Percentiles rank a stretch among this genome's conserved stretches.
Evolutionary conservation across 805 yeast species (phyloP).

Genomic region (Candida andamanensis): DNA sequence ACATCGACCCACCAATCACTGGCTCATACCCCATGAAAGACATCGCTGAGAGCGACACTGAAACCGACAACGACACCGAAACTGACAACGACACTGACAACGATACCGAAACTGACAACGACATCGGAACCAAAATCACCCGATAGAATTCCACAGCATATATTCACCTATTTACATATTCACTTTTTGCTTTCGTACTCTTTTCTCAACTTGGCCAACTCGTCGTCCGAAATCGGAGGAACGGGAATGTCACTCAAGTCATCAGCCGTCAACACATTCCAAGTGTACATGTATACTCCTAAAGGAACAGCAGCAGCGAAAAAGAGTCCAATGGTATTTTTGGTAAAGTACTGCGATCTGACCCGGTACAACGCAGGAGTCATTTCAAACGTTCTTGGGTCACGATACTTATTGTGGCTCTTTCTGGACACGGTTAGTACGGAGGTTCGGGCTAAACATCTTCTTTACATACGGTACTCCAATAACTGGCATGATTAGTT

Average conservation of each 20-base stretch:
- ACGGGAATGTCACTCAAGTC: slow-evolving; percentile 90
- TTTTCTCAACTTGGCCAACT: slow-evolving; percentile 62
- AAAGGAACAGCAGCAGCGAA: slow-evolving; percentile 59
- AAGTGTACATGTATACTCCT: slow-evolving; percentile 63
- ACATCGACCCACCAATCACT: background rate
- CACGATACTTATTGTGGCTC: slow-evolving; percentile 43
- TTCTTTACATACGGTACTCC: slow-evolving; percentile 25
- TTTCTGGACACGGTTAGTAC: slow-evolving; percentile 26
- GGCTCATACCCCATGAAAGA: slow-evolving; percentile 1
- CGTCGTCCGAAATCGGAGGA: slow-evolving; percentile 83
- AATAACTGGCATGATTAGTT: slow-evolving; percentile 24
- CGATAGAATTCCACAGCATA: too few species aligned
- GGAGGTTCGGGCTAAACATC: background rate
- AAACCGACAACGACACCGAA: background rate
- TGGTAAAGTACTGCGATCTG: slow-evolving; percentile 78
- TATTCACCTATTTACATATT: slow-evolving; percentile 1
- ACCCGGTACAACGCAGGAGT: slow-evolving; percentile 93
- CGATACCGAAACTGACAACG: too few species aligned
- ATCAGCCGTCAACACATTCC: slow-evolving; percentile 62
- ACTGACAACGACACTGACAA: too few species aligned
- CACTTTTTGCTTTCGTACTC: slow-evolving; percentile 56
- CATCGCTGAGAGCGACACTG: background rate
- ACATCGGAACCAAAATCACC: too few species aligned
- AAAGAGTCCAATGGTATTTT: slow-evolving; percentile 60
- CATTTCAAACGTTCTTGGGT: slow-evolving; percentile 74